Base-by-base conservation (phyloP, 495 filamentous ascomycete genomes). In the Aspergillus mulundensis region DNA sequence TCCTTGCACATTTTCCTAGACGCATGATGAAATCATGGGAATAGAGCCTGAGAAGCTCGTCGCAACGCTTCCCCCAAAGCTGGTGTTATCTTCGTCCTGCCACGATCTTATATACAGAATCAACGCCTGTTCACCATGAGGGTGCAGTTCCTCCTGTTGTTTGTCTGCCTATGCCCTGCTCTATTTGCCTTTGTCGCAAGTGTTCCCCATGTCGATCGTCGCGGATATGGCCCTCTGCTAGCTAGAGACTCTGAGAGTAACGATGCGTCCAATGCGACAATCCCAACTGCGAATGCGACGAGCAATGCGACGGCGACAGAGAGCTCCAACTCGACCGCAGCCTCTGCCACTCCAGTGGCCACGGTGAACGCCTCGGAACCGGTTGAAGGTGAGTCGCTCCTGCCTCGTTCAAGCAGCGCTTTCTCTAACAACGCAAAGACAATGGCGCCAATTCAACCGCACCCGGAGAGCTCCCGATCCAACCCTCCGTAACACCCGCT, bases 401-500 rank as follows among this genome's bases (percentile, higher is more conserved):
- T 28, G n/a, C 42, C 23, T 19, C 19, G 40, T 46, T 50, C 16
- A 53, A 36, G 46, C 53, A 36, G 32, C 32, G 12, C 32, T 36
- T 15, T 36, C 32, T 11, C 32, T 36, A 14, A 36, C 12, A 7
- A 54, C 28, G 41, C 5, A 15, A 47, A 40, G 53, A 62, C 30
- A 63, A 69, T 56, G 56, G 30, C 28, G 57, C 44, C 10, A 65
- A 64, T 16, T 46, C 64, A 42, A 57, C 56, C 7, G 63, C 66
- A 18, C 55, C 62, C 0, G 66, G 68, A 34, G 64, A 61, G 44
- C 79, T 96, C 21, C 93, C 93, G 0, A 75, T 96, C 42, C 63
- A 82, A 15, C 91, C 93, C 1, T 65, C 63, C 25, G 80, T 97
- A 42, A 95, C 89, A 11, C 92, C 93, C 11, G 91, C 84, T 50